These are phyloP conservation scores for Edaphochlamys debaryana DNA, from an alignment of 139 green algal genomes.

Conservation along the genomic window DNA sequence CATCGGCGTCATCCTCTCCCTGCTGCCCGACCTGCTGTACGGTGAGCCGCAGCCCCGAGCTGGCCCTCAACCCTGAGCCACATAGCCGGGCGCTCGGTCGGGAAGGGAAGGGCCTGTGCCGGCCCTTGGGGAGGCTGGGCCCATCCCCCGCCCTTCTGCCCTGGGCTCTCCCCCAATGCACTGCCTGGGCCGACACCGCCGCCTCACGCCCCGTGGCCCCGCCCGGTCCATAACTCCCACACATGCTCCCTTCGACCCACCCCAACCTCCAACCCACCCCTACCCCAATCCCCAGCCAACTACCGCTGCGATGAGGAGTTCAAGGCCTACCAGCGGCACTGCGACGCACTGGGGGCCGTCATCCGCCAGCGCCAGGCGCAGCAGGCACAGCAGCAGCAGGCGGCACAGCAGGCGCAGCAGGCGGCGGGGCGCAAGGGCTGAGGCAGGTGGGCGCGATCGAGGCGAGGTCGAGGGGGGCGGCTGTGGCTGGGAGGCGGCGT, in stretches of 20 bases:
- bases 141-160: no score
- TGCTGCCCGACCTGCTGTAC: constrained; percentile 32
- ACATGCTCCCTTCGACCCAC: background rate
- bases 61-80: no score
- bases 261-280: background rate
- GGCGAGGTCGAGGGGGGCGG: no score
- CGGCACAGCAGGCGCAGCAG: background rate
- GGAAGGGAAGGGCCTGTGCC: no score
- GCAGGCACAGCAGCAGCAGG: background rate
- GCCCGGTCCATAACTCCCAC: background rate
- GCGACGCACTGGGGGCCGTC: background rate
- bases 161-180: no score
- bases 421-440: no score
- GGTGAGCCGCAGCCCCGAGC: background rate
- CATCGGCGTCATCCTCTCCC: constrained; percentile 2
- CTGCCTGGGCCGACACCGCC: no score
- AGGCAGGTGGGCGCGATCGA: no score
- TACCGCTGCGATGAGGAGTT: constrained; percentile 32
- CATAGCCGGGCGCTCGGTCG: no score
- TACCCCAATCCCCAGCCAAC: background rate
- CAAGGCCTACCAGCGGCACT: constrained; percentile 1
- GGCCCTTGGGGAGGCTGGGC: no score
- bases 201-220: no score
- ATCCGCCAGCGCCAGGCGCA: background rate
- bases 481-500: no score